Base-by-base conservation (phyloP, 805 yeast genomes). In the Candida dendrica region DNA sequence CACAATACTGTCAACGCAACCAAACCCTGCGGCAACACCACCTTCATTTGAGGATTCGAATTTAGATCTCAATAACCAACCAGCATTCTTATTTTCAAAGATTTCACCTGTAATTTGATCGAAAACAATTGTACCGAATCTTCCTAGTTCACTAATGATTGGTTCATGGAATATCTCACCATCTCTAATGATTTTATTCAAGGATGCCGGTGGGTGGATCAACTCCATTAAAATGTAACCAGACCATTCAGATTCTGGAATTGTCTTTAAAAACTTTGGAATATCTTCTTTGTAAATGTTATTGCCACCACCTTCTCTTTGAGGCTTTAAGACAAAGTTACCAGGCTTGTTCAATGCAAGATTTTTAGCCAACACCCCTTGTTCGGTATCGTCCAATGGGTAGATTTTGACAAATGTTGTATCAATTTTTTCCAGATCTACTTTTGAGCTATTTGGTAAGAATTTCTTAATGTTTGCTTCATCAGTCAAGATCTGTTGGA, bases 11-110 rank as follows among this genome's bases (percentile, higher is more conserved):
- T 93, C 98, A 34, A 93, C 86, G 62, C 97, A 89, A 6, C 98
- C 99, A 64, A 86, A 91, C 1, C 99, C 99, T 14, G 98, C 98
- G 18, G 98, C 98, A 29, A 93, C 97, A 33, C 99, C 99, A 32
- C 98, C 98, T 67, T 93, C 99, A 62, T 93, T 81, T 41, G 95
- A 84, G 3, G 83, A 68, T 49, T 86, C 83, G 43, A 89, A 78
- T 61, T 93, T 93, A 1, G 96, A 84, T 65, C 98, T 79, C 51
- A 93, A 67, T 49, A 93, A 69, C 78, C 86, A 87, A 6, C 97
- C 98, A 2, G 89, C 78, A 47, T 75, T 75, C 34, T 77, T 76
- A 60, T 93, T 93, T 42, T 66, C 58, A 32, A 76, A 53, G 10
- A 84, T 65, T 30, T 74, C 67, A 3, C 84, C 82, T 1, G 72